Percentiles rank a stretch among this genome's conserved stretches.
These are phyloP conservation scores for Brettanomyces custersianus DNA, from an alignment of 805 yeast genomes.

Conservation along the genomic window DNA sequence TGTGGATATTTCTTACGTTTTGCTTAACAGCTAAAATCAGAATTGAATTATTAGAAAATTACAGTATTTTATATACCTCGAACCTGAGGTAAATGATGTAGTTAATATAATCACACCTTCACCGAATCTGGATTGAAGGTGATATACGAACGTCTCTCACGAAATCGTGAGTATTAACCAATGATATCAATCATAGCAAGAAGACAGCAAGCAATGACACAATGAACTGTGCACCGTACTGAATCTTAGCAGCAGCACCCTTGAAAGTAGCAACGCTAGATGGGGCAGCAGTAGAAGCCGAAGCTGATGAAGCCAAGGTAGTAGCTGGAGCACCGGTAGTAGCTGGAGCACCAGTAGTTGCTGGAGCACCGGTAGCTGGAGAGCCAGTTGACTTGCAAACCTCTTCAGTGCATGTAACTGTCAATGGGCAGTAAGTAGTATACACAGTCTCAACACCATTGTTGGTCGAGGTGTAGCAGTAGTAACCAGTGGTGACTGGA, in stretches of 20 bases:
- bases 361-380: background rate
- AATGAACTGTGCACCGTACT: background rate
- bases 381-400: no score
- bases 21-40: no score
- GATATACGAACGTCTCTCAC: no score
- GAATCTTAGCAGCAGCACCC: background rate
- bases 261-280: background rate
- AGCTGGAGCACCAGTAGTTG: background rate
- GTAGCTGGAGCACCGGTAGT: background rate
- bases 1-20: no score
- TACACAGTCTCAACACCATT: slow-evolving; percentile 25
- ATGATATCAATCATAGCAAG: no score
- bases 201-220: background rate
- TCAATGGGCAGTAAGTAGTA: slow-evolving; percentile 23
- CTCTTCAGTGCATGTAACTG: background rate
- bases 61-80: no score
- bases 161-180: no score
- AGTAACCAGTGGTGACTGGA: slow-evolving; percentile 4
- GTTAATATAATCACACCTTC: no score
- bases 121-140: no score
- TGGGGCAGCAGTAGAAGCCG: background rate
- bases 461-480: slow-evolving; percentile 19
- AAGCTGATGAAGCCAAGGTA: background rate
- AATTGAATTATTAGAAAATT: no score
- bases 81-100: no score